These are phyloP conservation scores for Hymenoscyphus fructigenus DNA, from an alignment of 2,329 filamentous ascomycete species.

Conservation along the genomic window DNA sequence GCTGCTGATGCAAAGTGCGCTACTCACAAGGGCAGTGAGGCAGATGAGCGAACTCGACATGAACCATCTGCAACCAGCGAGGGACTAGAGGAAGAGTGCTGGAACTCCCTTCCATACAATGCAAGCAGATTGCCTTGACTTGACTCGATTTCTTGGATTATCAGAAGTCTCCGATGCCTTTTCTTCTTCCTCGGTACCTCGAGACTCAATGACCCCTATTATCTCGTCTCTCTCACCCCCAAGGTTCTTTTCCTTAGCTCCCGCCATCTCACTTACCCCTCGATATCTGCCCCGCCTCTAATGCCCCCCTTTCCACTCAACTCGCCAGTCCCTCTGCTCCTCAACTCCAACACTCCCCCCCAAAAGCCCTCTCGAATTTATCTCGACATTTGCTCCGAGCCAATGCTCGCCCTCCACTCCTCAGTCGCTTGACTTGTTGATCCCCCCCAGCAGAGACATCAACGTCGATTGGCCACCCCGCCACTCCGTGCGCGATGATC, in stretches of 20 bases:
- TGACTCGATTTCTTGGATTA: background rate
- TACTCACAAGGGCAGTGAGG: background rate
- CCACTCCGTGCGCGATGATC: constrained; percentile 10
- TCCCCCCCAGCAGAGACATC: background rate
- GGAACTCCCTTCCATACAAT: too few species aligned
- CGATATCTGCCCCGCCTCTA: background rate
- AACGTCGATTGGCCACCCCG: background rate
- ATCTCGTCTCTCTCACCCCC: background rate
- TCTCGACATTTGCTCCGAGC: background rate
- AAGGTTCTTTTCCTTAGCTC: background rate
- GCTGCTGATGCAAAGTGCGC: background rate
- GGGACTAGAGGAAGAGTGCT: too few species aligned
- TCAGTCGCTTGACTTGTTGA: background rate
- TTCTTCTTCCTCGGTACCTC: background rate
- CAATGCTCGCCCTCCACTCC: background rate
- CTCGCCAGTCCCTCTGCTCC: background rate
- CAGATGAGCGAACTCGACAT: background rate
- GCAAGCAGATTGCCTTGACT: too few species aligned
- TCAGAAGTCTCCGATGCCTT: background rate
- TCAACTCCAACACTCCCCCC: background rate
- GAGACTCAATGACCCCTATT: background rate
- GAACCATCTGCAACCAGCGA: too few species aligned
- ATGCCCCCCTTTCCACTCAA: background rate
- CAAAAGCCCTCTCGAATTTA: background rate
- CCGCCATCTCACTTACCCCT: background rate